Base-by-base conservation (phyloP, 2,329 filamentous ascomycete species). In the Diaporthe citrichinensis region DNA sequence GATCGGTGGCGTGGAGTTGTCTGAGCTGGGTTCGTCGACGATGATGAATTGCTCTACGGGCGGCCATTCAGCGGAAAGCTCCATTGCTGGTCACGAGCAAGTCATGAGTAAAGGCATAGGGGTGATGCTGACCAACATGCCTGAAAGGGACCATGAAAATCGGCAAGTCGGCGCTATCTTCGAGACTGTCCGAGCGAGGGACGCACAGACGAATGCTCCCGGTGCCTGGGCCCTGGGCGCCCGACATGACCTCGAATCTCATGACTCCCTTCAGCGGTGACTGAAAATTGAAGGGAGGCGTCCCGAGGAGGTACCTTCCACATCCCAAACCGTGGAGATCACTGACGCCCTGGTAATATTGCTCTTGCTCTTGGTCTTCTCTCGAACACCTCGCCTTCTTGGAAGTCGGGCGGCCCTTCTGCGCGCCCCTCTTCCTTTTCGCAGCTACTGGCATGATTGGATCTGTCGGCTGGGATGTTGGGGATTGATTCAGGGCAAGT, bases 1-100 rank as follows among this genome's bases (percentile, higher is more conserved):
- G 10, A 3, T 17, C 1, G 41, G 25, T 5, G 9, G 0, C 12
- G 0, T 8, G 6, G 41, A 49, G 0, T 17, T 34, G 3, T n/a
- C 3, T 0, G 0, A 1, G 0, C 28, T 8, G 1, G 41, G 41
- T 28, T 67, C 61, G 20, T 67, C 41, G 61, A 51, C 51, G 6
- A 67, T 51, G 17, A 67, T 34, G 20, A n/a, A 23, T 46, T 67
- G 61, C 17, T 67, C 61, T 67, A 12, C 1, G 41, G 4, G 6
- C 2, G 28, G 10, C 3, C 14, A 2, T 23, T 65, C 20, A 67
- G 61, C 20, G 6, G 15, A 34, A 15, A 7, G 6, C 15, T 6
- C 17, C 34, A 17, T 23, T 25, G 57, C 1, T 2, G 6, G 20
- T 6, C 31, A 59, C 2, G 20, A n/a, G 34, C 12, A 14, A 6